Percentiles rank a stretch among this genome's conserved stretches.
phyloP scores from a whole-genome alignment of 2,329 filamentous ascomycete species.

The Xylariaceae sp. region DNA sequence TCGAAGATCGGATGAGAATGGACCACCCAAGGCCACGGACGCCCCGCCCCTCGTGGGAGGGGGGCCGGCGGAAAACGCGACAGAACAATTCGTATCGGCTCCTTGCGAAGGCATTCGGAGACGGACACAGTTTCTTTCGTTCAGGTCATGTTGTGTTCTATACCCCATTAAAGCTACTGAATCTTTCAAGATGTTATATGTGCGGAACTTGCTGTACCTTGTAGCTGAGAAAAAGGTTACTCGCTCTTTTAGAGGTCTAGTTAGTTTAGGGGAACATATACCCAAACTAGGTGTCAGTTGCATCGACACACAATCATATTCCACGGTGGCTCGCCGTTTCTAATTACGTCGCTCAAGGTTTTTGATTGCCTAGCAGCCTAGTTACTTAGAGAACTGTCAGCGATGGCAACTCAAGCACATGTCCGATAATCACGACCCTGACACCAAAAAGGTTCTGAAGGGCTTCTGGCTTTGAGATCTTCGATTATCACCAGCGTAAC shows the following conservation, averaged over 20 bases:
- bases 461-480: too few species aligned
- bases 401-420: too few species aligned
- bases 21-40: not conserved
- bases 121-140: slow-evolving; percentile 3
- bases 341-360: not conserved
- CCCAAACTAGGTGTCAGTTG: slow-evolving; percentile 8
- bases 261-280: slow-evolving; percentile 22
- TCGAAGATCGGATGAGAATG: not conserved
- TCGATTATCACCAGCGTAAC: too few species aligned
- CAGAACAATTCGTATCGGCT: slow-evolving; percentile 4
- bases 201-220: slow-evolving; percentile 23
- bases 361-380: not conserved
- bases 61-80: not conserved
- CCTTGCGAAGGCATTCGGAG: slow-evolving; percentile 2
- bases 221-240: not conserved
- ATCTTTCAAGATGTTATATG: slow-evolving; percentile 12
- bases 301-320: slow-evolving; percentile 7
- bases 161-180: slow-evolving; percentile 20
- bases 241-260: slow-evolving; percentile 6
- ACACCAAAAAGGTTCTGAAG: too few species aligned
- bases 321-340: not conserved
- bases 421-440: too few species aligned
- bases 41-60: not conserved
- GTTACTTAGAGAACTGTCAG: too few species aligned
- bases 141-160: slow-evolving; percentile 14